Evolutionary conservation across 1,139 yeast genomes (phyloP).

Genomic region (Yamadazyma trypodendri): DNA sequence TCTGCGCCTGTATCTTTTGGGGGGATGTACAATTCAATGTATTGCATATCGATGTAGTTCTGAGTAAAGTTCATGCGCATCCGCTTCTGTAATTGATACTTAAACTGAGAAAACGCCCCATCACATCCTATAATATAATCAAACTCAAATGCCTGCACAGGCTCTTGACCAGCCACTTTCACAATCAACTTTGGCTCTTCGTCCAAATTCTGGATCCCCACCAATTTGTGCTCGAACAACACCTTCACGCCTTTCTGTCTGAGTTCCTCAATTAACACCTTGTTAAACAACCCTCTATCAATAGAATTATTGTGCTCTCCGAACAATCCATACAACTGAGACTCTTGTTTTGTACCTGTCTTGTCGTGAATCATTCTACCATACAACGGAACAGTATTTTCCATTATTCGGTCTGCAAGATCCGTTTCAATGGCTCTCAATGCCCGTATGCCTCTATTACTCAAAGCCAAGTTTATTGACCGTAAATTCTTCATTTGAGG

Average conservation of each 20-base stretch:
- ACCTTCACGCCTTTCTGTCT: constrained; percentile 40
- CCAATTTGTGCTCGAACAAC: constrained; percentile 59
- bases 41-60: constrained; percentile 81
- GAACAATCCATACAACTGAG: constrained; percentile 77
- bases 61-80: constrained; percentile 72
- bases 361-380: constrained; percentile 87
- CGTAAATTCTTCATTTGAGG: constrained; percentile 38
- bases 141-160: constrained; percentile 26
- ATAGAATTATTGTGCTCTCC: constrained; percentile 87
- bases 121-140: constrained; percentile 81
- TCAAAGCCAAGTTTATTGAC: constrained; percentile 85
- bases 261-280: constrained; percentile 64
- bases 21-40: constrained; percentile 76
- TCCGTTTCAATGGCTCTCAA: constrained; percentile 58
- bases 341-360: constrained; percentile 57
- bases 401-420: constrained; percentile 56
- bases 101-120: constrained; percentile 77
- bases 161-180: constrained; percentile 11
- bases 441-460: constrained; percentile 78
- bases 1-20: constrained; percentile 29
- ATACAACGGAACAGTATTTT: constrained; percentile 74
- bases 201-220: constrained; percentile 26
- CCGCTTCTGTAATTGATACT: constrained; percentile 66
- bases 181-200: constrained; percentile 26
- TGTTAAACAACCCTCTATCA: constrained; percentile 71